Evolutionary conservation across 371 early-diverging fungal genomes (phyloP), one percentile per base, ranked within the genome.

Genomic region (Mucor circinelloides): DNA sequence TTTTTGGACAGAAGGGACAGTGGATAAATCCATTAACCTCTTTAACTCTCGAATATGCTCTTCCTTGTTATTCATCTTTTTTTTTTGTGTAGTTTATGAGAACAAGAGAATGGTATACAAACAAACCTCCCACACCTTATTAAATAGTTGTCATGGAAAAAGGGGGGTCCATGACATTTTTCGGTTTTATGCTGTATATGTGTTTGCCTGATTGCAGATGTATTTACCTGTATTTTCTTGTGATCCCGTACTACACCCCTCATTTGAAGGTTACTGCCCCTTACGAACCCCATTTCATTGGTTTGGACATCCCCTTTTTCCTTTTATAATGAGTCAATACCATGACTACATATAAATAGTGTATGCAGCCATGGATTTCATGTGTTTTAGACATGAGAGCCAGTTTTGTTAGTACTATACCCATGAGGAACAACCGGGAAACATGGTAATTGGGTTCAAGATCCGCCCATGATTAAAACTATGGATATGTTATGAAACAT

Each of bases 1-100:
- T 4, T 56, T 42, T 34, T 62, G 67, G 21, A 62, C 62, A 7
- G 27, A 61, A n/a, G 48, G 61, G 15, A 55, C 28, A 38, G 12
- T 56, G 7, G 38, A 31, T 19, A 68, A 12, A 27, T 40, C 12
- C 23, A 42, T 63, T 4, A 63, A 27, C 10, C 52, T 50, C 5
- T 21, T n/a, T 9, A 58, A 23, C 19, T 63, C 54, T 59, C 54
- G 40, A 50, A 50, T 50, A 9, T 25, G 21, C 4, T 50, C 50
- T 50, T 50, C 50, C 9, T 50, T 50, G 21, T 23, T 21, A 50
- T 50, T 23, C 50, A 50, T 50, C 3, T 50, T 0, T 12, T 50
- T 19, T 7, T 0, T 12, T 50, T 19, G 17, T 19, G 21, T 5
- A 7, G 21, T 25, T 2, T 23, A 50, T 23, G 50, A 50, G 25